A percentile compares a stretch with the other conserved stretches of the same genome.
phyloP scores from a whole-genome alignment of 2,329 filamentous ascomycete species.

The Zarea fungicola region DNA sequence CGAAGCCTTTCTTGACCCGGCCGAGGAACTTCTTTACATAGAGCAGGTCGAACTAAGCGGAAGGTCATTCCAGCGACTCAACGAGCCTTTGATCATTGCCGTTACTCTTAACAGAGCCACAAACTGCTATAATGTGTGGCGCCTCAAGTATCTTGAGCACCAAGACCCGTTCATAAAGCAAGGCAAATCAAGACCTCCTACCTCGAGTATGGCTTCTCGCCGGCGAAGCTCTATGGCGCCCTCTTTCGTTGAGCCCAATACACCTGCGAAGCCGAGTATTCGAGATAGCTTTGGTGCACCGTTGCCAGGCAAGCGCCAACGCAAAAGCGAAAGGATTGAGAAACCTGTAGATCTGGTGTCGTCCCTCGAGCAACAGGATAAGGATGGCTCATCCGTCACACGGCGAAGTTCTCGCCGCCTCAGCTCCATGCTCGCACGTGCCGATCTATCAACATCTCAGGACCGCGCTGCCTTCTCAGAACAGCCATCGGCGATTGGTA shows the following conservation, averaged over 20 bases:
- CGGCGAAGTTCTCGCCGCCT: conserved; percentile 68
- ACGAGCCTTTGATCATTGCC: conserved; percentile 61
- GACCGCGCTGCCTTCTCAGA: conserved; percentile 78
- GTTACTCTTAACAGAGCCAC: conserved; percentile 76
- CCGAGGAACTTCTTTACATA: conserved; percentile 80
- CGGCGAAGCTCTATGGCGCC: conserved; percentile 61
- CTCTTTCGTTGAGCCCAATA: conserved; percentile 68
- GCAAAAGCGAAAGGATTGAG: conserved; percentile 47
- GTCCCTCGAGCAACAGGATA: conserved; percentile 64
- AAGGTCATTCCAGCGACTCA: conserved; percentile 27
- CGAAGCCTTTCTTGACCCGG: conserved; percentile 59
- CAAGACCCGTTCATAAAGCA: conserved; percentile 50
- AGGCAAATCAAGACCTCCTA: conserved; percentile 41
- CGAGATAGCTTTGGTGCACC: conserved; percentile 72
- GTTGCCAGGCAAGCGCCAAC: conserved; percentile 46
- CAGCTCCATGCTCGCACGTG: conserved; percentile 83
- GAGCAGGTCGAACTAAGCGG: conserved; percentile 60
- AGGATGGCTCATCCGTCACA: conserved; percentile 45
- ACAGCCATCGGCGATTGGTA: conserved; percentile 38
- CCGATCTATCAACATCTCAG: conserved; percentile 79
- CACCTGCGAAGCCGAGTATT: conserved; percentile 64
- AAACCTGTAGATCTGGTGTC: conserved; percentile 59
- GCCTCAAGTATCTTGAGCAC: conserved; percentile 68
- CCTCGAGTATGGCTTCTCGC: conserved; percentile 44
- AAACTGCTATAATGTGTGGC: conserved; percentile 80